These are phyloP conservation scores for Aspergillus chevalieri DNA, from an alignment of 2,329 filamentous ascomycete species.

Conservation along the genomic window DNA sequence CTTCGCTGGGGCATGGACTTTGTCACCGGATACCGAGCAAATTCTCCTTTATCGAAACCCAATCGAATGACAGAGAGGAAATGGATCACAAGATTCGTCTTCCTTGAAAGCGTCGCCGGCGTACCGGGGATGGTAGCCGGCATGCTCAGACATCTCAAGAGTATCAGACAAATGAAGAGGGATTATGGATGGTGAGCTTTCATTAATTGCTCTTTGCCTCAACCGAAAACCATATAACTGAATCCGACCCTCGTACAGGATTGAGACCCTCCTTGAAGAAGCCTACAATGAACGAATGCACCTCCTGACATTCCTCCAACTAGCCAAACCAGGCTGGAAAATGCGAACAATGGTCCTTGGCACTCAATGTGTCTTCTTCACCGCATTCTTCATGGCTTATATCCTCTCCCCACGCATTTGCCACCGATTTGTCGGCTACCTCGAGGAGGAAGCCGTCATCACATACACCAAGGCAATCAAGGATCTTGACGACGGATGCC, in stretches of 20 bases:
- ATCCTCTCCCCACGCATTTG: slow-evolving; percentile 79
- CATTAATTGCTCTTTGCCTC: no score
- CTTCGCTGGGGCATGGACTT: slow-evolving; percentile 75
- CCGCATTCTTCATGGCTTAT: slow-evolving; percentile 82
- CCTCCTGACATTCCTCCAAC: slow-evolving; percentile 84
- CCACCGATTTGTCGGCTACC: slow-evolving; percentile 92
- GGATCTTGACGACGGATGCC: slow-evolving; percentile 73
- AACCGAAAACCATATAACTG: not conserved
- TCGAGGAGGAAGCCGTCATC: slow-evolving; percentile 94
- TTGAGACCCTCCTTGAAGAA: slow-evolving; percentile 84
- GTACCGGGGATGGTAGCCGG: slow-evolving; percentile 96
- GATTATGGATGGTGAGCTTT: slow-evolving; percentile 73
- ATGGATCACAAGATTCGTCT: slow-evolving; percentile 85
- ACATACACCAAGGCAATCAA: slow-evolving; percentile 87
- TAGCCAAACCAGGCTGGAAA: slow-evolving; percentile 77
- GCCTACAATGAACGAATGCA: slow-evolving; percentile 94
- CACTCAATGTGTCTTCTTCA: slow-evolving; percentile 95
- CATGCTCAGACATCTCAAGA: slow-evolving; percentile 84
- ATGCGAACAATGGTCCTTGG: slow-evolving; percentile 89
- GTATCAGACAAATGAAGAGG: slow-evolving; percentile 74
- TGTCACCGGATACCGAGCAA: slow-evolving; percentile 64
- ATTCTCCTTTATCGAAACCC: slow-evolving; percentile 47
- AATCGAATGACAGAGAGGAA: slow-evolving; percentile 68
- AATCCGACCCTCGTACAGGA: slow-evolving; percentile 47
- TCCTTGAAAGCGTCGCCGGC: slow-evolving; percentile 88